These are phyloP conservation scores for Lactifluus pinguis DNA, from an alignment of 768 basidiomycete species.

Conservation along the genomic window DNA sequence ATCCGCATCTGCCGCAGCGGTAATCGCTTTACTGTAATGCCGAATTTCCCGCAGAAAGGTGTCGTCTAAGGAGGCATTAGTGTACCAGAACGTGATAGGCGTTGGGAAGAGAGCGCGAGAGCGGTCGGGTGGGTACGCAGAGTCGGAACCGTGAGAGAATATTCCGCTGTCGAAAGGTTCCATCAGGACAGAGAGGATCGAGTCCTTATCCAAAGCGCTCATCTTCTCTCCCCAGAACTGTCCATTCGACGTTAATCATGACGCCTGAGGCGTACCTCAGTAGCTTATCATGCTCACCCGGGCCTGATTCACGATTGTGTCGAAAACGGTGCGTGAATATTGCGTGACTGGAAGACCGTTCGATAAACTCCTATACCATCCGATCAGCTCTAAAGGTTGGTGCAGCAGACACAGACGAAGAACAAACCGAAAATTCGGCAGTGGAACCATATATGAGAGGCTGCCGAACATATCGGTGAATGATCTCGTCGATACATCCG, in stretches of 20 bases:
- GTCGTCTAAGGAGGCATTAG: slow-evolving; percentile 28
- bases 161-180: slow-evolving; percentile 2
- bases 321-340: background rate
- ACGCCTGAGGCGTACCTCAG: background rate
- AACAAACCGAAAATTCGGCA: background rate
- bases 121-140: slow-evolving; percentile 14
- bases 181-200: background rate
- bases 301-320: background rate
- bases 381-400: background rate
- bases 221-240: slow-evolving; percentile 5
- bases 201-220: background rate
- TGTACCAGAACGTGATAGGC: background rate
- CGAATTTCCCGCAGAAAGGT: slow-evolving; percentile 32
- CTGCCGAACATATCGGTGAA: background rate
- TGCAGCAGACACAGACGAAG: background rate
- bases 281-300: background rate
- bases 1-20: slow-evolving; percentile 14
- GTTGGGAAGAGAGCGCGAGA: slow-evolving; percentile 5
- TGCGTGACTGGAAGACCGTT: background rate
- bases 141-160: slow-evolving; percentile 7
- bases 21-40: background rate
- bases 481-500: background rate
- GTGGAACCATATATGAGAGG: background rate
- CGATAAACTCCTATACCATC: background rate
- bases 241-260: background rate